A percentile compares a stretch with the other conserved stretches of the same genome.
phyloP scores from a whole-genome alignment of 495 filamentous ascomycete species.

The Neurospora sublineolata region DNA sequence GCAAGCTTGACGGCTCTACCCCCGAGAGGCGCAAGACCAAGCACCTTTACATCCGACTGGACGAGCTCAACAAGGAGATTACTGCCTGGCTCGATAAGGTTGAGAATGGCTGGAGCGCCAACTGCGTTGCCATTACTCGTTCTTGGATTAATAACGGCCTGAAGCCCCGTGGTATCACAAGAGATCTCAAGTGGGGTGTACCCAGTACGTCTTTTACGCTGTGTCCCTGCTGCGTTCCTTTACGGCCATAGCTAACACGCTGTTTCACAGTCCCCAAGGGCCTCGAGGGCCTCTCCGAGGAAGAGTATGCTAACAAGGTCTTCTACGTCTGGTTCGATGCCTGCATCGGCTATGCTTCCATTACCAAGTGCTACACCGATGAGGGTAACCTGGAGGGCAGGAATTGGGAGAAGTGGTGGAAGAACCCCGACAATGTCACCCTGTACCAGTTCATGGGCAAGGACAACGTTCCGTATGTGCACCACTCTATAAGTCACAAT shows the following conservation, averaged over 20 bases:
- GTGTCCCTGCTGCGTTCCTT: conserved; percentile 34
- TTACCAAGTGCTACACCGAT: conserved; percentile 84
- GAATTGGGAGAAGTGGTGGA: conserved; percentile 94
- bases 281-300: conserved; percentile 13
- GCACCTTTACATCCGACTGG: conserved; percentile 63
- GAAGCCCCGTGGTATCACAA: conserved; percentile 76
- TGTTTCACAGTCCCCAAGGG: conserved; percentile 16
- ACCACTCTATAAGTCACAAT: neutral
- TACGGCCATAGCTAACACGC: conserved; percentile 2
- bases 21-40: conserved; percentile 56
- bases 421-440: conserved; percentile 73
- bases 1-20: conserved; percentile 74
- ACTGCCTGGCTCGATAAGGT: conserved; percentile 53
- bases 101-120: conserved; percentile 57
- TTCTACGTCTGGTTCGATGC: conserved; percentile 99
- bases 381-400: conserved; percentile 7
- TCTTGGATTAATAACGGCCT: conserved; percentile 76
- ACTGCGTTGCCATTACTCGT: conserved; percentile 58
- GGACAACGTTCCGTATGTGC: conserved; percentile 65
- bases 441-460: conserved; percentile 98
- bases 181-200: conserved; percentile 85
- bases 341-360: conserved; percentile 90
- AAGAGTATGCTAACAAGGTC: conserved; percentile 63
- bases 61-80: conserved; percentile 64
- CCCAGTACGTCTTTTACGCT: conserved; percentile 32